Conservation (phyloP, 2,329 filamentous ascomycete genomes). For the Trichoderma afroharzianum region DNA sequence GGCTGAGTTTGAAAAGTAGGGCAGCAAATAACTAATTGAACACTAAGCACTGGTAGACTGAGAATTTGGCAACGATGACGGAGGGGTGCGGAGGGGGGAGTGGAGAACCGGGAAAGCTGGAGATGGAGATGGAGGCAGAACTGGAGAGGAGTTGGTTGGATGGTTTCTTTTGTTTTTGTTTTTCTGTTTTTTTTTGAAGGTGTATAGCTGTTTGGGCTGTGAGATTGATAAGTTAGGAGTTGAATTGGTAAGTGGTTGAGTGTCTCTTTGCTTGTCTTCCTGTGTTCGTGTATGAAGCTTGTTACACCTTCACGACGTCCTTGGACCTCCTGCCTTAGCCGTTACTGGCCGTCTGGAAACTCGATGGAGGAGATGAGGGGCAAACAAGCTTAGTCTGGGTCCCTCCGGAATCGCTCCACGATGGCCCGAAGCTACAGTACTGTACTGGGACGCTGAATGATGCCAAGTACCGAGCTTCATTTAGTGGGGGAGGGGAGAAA, state of each 20-base stretch:
- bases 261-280: neutral
- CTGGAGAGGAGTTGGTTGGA: neutral
- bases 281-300: neutral
- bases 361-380: neutral
- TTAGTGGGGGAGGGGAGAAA: neutral
- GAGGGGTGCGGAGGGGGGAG: slow-evolving; percentile 10
- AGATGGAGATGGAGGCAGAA: neutral
- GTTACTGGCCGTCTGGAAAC: neutral
- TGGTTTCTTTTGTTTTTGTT: neutral
- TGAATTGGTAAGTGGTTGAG: neutral
- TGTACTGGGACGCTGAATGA: neutral
- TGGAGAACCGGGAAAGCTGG: slow-evolving; percentile 3
- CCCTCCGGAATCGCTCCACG: slow-evolving; percentile 7
- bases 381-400: neutral
- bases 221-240: neutral
- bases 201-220: neutral
- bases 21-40: neutral
- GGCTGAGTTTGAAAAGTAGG: neutral
- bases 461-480: neutral
- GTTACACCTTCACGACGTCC: neutral
- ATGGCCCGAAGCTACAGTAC: neutral
- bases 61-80: slow-evolving; percentile 8
- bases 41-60: neutral
- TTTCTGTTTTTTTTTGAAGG: neutral
- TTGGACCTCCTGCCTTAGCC: neutral